A percentile compares a stretch with the other conserved stretches of the same genome.
Conservation (phyloP, 2,329 filamentous ascomycete species). For the Mycosphaerelloides madeirae region DNA sequence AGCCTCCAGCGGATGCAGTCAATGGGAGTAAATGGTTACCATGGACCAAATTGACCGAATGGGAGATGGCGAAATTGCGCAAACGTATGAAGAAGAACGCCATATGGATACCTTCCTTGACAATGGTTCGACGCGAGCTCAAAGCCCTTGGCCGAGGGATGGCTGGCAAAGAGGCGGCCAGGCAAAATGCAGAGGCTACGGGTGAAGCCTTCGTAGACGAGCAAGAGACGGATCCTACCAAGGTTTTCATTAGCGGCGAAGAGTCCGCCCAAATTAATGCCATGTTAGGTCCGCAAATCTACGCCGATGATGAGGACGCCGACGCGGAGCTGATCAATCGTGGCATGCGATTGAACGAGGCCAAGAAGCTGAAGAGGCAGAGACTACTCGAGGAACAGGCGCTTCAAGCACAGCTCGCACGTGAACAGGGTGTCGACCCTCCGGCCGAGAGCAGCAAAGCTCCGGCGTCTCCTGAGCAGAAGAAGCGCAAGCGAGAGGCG, state of each 20-base stretch:
- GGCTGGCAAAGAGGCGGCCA: constrained; percentile 38
- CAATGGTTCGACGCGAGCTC: constrained; percentile 77
- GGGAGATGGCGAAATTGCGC: constrained; percentile 65
- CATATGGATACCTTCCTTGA: constrained; percentile 76
- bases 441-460: constrained; percentile 3
- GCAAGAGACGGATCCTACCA: constrained; percentile 36
- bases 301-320: constrained; percentile 41
- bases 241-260: constrained; percentile 30
- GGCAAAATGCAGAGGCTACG: constrained; percentile 58
- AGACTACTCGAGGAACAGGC: constrained; percentile 48
- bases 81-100: constrained; percentile 93
- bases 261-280: constrained; percentile 30
- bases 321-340: constrained; percentile 64
- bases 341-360: constrained; percentile 73
- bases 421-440: constrained; percentile 28
- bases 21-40: constrained; percentile 58
- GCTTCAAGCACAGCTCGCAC: constrained; percentile 30
- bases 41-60: constrained; percentile 62
- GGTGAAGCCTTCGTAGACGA: constrained; percentile 63
- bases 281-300: constrained; percentile 28
- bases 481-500: constrained; percentile 54
- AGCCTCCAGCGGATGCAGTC: constrained; percentile 56
- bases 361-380: constrained; percentile 69
- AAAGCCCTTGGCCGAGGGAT: constrained; percentile 60
- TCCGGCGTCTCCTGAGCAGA: constrained; percentile 23